Evolutionary conservation across 2,329 filamentous ascomycete species (phyloP).

Genomic region (Exophiala sp.): DNA sequence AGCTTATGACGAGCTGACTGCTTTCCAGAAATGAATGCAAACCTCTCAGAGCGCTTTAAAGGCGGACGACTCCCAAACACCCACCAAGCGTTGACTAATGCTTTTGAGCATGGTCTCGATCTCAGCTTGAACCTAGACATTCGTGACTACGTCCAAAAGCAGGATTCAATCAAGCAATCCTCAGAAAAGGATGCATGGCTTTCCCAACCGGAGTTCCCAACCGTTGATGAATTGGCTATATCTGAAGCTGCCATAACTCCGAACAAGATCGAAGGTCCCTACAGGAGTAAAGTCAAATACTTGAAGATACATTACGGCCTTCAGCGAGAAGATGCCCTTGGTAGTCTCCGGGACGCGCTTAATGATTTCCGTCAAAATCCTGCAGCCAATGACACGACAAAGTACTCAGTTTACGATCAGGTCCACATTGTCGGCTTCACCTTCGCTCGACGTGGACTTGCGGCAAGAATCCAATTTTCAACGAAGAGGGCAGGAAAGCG

Average conservation of each 20-base stretch:
- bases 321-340: constrained; percentile 69
- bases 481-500: constrained; percentile 60
- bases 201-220: constrained; percentile 39
- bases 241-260: constrained; percentile 39
- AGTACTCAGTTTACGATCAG: constrained; percentile 66
- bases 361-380: constrained; percentile 53
- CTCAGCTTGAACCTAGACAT: constrained; percentile 24
- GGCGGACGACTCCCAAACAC: constrained; percentile 8
- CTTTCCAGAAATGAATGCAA: constrained; percentile 24
- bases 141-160: constrained; percentile 23
- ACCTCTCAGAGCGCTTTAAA: constrained; percentile 25
- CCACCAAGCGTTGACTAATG: background rate
- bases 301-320: constrained; percentile 71
- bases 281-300: constrained; percentile 62
- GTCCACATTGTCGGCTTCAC: constrained; percentile 65
- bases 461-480: constrained; percentile 68
- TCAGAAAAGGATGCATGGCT: constrained; percentile 34
- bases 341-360: constrained; percentile 66
- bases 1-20: background rate
- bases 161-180: constrained; percentile 34
- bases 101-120: constrained; percentile 5
- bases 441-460: constrained; percentile 60
- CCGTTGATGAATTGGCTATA: constrained; percentile 37
- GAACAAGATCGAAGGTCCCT: constrained; percentile 58
- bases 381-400: constrained; percentile 54